These are phyloP conservation scores for Glarea lozoyensis DNA, from an alignment of 495 filamentous ascomycete species.

Conservation along the genomic window DNA sequence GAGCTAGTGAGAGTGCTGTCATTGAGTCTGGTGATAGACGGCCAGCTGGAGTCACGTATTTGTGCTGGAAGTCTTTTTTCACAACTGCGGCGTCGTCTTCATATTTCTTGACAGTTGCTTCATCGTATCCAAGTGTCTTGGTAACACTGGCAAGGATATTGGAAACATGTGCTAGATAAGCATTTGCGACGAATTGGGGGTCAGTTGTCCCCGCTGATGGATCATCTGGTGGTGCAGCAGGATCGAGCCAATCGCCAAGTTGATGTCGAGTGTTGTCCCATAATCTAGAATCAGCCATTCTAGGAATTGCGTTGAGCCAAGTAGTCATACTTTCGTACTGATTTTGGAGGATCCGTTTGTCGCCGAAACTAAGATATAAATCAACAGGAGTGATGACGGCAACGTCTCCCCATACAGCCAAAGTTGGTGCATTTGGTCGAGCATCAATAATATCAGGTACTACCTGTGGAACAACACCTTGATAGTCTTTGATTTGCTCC, in stretches of 20 bases:
- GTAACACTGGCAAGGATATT: conserved; percentile 24
- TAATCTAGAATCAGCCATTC: conserved; percentile 28
- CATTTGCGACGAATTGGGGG: conserved; percentile 36
- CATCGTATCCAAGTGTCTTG: conserved; percentile 20
- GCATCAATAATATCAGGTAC: conserved; percentile 6
- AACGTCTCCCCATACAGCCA: conserved; percentile 42
- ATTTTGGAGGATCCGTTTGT: conserved; percentile 28
- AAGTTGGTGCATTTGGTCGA: conserved; percentile 15
- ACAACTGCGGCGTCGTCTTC: neutral
- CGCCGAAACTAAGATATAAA: conserved; percentile 33
- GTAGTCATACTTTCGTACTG: conserved; percentile 36
- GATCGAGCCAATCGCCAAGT: conserved; percentile 46
- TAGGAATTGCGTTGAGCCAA: conserved; percentile 39
- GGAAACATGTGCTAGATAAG: conserved; percentile 42
- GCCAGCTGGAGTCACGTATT: conserved; percentile 32
- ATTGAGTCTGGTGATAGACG: conserved; percentile 36
- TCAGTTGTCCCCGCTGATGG: conserved; percentile 32
- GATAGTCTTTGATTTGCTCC: conserved; percentile 13
- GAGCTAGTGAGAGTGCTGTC: conserved; percentile 33
- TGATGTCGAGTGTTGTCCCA: conserved; percentile 32
- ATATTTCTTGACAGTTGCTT: conserved; percentile 1
- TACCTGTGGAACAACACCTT: conserved; percentile 9
- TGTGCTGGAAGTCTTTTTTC: conserved; percentile 24
- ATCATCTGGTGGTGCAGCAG: conserved; percentile 32
- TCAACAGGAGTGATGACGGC: conserved; percentile 35